A percentile compares a stretch with the other conserved stretches of the same genome.
Evolutionary conservation across 164 flowering plant genomes (phyloP).

Genomic region (Aristolochia contorta): DNA sequence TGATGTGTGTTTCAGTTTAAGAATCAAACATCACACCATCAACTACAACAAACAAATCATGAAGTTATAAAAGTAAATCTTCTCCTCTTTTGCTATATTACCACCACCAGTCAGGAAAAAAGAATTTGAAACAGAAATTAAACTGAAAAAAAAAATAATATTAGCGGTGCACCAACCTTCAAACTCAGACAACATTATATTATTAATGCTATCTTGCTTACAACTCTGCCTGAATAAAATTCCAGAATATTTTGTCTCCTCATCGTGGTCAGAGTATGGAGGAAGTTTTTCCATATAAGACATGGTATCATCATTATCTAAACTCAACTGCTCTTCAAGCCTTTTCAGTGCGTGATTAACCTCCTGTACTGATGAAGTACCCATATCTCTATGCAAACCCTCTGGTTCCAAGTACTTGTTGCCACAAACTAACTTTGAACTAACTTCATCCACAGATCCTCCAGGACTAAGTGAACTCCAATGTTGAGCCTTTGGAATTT

Average conservation of each 20-base stretch:
- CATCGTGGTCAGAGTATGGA: conserved; percentile 22
- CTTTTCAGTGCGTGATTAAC: conserved; percentile 48
- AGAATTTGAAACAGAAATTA: no score
- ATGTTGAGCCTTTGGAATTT: conserved; percentile 28
- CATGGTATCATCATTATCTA: conserved; percentile 41
- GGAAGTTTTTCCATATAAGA: conserved; percentile 20
- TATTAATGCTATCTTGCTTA: conserved; percentile 15
- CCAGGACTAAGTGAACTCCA: conserved; percentile 41
- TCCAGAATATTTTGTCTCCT: conserved; percentile 20
- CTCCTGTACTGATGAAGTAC: conserved; percentile 27
- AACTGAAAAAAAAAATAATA: background rate
- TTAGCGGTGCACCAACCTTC: conserved; percentile 26
- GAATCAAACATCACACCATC: no score
- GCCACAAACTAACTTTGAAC: conserved; percentile 27
- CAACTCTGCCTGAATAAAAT: conserved; percentile 16
- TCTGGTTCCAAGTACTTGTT: conserved; percentile 21
- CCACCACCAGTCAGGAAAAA: no score
- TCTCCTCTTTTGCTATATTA: no score
- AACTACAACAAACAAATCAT: no score
- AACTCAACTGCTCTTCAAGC: conserved; percentile 78
- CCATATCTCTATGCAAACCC: conserved; percentile 10
- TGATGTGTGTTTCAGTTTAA: no score
- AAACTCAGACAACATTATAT: conserved; percentile 10
- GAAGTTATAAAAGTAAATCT: no score
- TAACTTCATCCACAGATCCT: conserved; percentile 46